Base-by-base conservation (phyloP, 2,329 filamentous ascomycete species). In the Microdochium nivale region DNA sequence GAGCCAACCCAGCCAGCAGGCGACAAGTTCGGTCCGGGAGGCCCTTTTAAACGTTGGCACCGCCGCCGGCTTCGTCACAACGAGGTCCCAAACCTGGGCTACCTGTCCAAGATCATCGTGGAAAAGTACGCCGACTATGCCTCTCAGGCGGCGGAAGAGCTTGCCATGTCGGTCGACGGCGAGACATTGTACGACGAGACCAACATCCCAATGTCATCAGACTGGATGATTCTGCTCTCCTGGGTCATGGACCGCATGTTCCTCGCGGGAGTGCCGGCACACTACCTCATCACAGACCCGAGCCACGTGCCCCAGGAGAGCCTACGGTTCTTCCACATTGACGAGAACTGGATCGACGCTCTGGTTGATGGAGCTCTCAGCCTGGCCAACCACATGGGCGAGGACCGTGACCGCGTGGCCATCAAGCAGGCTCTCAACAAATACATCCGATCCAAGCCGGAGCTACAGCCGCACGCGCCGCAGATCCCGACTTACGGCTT, bases 271-370 rank as follows among this genome's bases (percentile, higher is more conserved):
- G 60, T 76, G 0, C 73, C 73, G 0, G 57, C 67, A 0, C 70
- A 75, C 44, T 73, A 66, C 51, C 59, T 75, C 2, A 55, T 76
- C 3, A 48, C 64, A 0, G 73, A 76, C 24, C 65, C 70, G 0
- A 58, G 53, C 0, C 55, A 66, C 33, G 56, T 77, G 0, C 65
- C 59, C 0, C 44, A 33, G 3, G 74, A 77, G 53, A 64, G 52
- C 10, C 49, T 77, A 0, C 64, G 71, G 0, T 73, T 75, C 61
- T 77, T 77, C 60, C 52, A 63, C 33, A 70, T 77, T 11, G 74
- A 78, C 50, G 24, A 52, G 1, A 65, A 65, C 49, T 77, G 74
- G 74, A 54, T 69, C 0, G 68, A 73, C 46, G 65, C 64, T 7
- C 49, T 76, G 3, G 52, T 76, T 1, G 74, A 77, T 51, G 74